Evolutionary conservation across 805 yeast genomes (phyloP).

Genomic region (Nakazawaea anatomiae): DNA sequence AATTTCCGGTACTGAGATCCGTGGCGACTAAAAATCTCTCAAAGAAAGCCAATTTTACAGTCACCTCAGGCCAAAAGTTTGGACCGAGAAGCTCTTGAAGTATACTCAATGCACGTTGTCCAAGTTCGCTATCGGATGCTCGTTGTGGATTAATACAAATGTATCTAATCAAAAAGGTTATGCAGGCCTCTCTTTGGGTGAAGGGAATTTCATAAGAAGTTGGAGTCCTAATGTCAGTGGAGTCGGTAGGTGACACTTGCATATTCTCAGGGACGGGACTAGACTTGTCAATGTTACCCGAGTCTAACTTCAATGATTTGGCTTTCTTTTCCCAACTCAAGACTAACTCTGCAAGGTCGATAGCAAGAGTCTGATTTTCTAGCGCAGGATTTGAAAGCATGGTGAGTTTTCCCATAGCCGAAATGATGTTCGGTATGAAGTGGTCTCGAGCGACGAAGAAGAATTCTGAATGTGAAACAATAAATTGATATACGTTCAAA

Average conservation of each 20-base stretch:
- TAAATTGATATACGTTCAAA: slow-evolving; percentile 79
- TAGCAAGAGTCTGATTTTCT: slow-evolving; percentile 81
- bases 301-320: slow-evolving; percentile 13
- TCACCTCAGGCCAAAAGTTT: slow-evolving; percentile 79
- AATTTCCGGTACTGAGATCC: slow-evolving; percentile 63
- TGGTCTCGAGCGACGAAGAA: slow-evolving; percentile 86
- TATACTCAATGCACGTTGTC: slow-evolving; percentile 75
- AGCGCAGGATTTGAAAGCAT: slow-evolving; percentile 68
- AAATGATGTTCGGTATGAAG: slow-evolving; percentile 80
- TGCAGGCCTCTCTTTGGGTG: slow-evolving; percentile 81
- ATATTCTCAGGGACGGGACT: slow-evolving; percentile 5
- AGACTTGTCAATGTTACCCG: too few species aligned
- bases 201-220: slow-evolving; percentile 59
- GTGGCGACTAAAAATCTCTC: slow-evolving; percentile 80
- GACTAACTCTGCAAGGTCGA: slow-evolving; percentile 83
- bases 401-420: slow-evolving; percentile 88
- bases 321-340: slow-evolving; percentile 77
- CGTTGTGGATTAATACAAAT: slow-evolving; percentile 82
- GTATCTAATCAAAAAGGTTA: slow-evolving; percentile 81
- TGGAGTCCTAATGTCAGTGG: slow-evolving; percentile 38
- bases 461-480: slow-evolving; percentile 77
- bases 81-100: slow-evolving; percentile 68
- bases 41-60: slow-evolving; percentile 80
- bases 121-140: slow-evolving; percentile 77
- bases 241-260: slow-evolving; percentile 13